Conservation (phyloP, 208 protist genomes). For the Trichomonas vaginalis region DNA sequence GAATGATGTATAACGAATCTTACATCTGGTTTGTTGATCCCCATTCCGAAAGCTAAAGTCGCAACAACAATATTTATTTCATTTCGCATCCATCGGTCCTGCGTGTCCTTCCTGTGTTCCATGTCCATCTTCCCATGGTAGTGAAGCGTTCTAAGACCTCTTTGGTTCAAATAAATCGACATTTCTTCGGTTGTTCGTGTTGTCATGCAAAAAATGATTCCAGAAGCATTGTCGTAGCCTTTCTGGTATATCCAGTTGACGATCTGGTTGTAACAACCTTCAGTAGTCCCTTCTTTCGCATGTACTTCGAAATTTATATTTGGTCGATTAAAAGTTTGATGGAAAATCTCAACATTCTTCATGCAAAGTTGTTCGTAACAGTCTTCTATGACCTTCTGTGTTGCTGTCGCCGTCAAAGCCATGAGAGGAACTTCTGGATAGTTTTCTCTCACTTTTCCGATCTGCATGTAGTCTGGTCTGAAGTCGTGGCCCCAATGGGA, state of each 20-base stretch:
- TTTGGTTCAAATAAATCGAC: not conserved
- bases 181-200: not conserved
- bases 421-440: conserved; percentile 44
- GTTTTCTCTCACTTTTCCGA: conserved; percentile 29
- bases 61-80: conserved; percentile 28
- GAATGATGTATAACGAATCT: conserved; percentile 63
- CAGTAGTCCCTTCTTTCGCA: not conserved
- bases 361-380: not conserved
- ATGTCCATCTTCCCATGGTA: conserved; percentile 20
- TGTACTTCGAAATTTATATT: not conserved
- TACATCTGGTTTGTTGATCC: conserved; percentile 46
- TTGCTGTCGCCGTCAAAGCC: conserved; percentile 48
- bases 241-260: not conserved
- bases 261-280: not conserved
- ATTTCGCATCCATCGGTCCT: conserved; percentile 20
- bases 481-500: conserved; percentile 49
- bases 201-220: not conserved
- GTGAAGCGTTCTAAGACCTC: not conserved
- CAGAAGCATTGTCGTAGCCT: not conserved
- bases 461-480: conserved; percentile 33
- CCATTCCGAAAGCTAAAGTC: conserved; percentile 49
- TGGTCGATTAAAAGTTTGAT: not conserved
- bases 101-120: not conserved
- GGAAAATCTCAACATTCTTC: not conserved
- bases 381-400: not conserved